Evolutionary conservation across 495 filamentous ascomycete genomes (phyloP).

Genomic region (Letharia columbiana): DNA sequence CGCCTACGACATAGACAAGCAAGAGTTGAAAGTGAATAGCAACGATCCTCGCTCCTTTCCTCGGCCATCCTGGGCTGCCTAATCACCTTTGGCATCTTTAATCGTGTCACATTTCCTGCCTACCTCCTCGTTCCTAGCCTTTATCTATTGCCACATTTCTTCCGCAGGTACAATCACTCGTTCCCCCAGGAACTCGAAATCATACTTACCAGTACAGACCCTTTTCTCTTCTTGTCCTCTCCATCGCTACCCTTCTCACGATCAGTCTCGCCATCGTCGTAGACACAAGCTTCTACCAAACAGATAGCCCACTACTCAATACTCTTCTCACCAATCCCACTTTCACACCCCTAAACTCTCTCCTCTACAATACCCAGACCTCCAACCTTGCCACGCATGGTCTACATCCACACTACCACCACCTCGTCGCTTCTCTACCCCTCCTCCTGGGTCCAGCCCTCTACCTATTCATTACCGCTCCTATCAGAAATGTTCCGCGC

Average conservation of each 20-base stretch:
- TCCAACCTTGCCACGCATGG: conserved; percentile 83
- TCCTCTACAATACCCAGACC: conserved; percentile 71
- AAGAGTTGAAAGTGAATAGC: conserved; percentile 33
- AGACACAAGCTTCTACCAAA: conserved; percentile 76
- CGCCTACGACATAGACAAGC: background rate
- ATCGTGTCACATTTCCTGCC: conserved; percentile 92
- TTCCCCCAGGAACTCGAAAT: conserved; percentile 13
- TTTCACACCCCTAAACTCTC: conserved; percentile 85
- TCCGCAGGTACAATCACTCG: conserved; percentile 54
- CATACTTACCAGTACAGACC: conserved; percentile 45
- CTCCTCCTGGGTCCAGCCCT: conserved; percentile 85
- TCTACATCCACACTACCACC: conserved; percentile 85
- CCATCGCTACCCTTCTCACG: conserved; percentile 52
- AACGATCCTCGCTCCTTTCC: conserved; percentile 64
- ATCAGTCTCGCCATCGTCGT: conserved; percentile 61
- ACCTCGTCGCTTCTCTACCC: conserved; percentile 75
- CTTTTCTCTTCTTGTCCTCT: conserved; percentile 53
- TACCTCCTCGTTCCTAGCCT: conserved; percentile 76
- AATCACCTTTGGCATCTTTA: conserved; percentile 79
- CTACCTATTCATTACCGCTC: conserved; percentile 51
- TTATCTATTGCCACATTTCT: conserved; percentile 74
- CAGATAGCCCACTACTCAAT: conserved; percentile 40
- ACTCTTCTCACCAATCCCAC: conserved; percentile 48
- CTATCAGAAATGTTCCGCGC: conserved; percentile 43
- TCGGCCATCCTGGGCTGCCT: conserved; percentile 70